Conservation (phyloP, 2,329 filamentous ascomycete genomes). For the Aspergillus brunneoviolaceus region DNA sequence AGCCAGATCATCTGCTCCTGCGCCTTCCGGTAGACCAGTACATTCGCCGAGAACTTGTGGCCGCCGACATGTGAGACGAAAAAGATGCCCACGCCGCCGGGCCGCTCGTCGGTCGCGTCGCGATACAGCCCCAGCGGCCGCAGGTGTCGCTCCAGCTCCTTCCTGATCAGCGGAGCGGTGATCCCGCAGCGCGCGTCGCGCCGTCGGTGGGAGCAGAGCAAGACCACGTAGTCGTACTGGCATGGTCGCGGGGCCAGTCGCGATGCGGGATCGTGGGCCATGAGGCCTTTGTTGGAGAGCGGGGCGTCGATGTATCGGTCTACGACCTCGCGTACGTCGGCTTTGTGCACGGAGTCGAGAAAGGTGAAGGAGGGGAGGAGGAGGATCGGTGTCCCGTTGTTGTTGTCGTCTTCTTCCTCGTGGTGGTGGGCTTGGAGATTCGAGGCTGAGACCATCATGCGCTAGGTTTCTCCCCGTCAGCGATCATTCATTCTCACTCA, state of each 20-base stretch:
- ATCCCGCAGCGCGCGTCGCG: conserved; percentile 90
- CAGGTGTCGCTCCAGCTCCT: conserved; percentile 80
- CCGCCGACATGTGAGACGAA: conserved; percentile 92
- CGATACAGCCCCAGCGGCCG: conserved; percentile 75
- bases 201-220: conserved; percentile 85
- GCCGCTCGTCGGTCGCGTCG: conserved; percentile 77
- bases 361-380: conserved; percentile 79
- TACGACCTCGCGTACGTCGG: conserved; percentile 64
- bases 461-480: conserved; percentile 19
- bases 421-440: conserved; percentile 27
- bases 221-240: conserved; percentile 76
- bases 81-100: conserved; percentile 84
- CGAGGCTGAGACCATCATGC: conserved; percentile 39
- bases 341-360: conserved; percentile 73
- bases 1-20: conserved; percentile 68
- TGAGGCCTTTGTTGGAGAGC: conserved; percentile 46
- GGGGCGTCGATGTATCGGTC: conserved; percentile 64
- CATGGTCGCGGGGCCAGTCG: conserved; percentile 57
- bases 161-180: conserved; percentile 75
- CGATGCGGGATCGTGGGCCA: conserved; percentile 47
- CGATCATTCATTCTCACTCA: neutral
- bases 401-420: conserved; percentile 3
- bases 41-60: conserved; percentile 90
- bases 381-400: conserved; percentile 64
- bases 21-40: conserved; percentile 73